Conservation (phyloP, 2,329 filamentous ascomycete species). For the Epichloe sibirici region DNA sequence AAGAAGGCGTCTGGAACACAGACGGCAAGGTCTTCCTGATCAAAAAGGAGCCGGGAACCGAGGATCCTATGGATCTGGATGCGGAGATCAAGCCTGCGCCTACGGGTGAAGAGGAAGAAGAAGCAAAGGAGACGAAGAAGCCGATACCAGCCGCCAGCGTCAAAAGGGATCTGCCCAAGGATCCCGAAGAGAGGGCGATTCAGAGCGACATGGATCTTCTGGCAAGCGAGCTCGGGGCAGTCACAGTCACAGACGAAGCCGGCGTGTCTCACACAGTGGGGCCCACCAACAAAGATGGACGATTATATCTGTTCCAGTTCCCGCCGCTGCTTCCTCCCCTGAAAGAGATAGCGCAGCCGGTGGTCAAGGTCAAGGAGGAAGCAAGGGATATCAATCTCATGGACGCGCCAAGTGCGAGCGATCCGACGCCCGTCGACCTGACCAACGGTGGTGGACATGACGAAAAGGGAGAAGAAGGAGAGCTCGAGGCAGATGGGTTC, state of each 20-base stretch:
- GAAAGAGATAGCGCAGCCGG: slow-evolving; percentile 17
- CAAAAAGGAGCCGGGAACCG: slow-evolving; percentile 32
- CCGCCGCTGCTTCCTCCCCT: slow-evolving; percentile 49
- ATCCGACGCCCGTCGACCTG: slow-evolving; percentile 26
- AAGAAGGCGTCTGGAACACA: slow-evolving; percentile 33
- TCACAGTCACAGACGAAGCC: slow-evolving; percentile 19
- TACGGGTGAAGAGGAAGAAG: slow-evolving; percentile 9
- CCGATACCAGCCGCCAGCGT: slow-evolving; percentile 8
- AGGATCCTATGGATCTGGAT: slow-evolving; percentile 31
- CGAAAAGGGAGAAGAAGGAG: slow-evolving; percentile 20
- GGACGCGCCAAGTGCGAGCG: slow-evolving; percentile 11
- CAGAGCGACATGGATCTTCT: slow-evolving; percentile 29
- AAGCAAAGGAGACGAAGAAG: slow-evolving; percentile 14
- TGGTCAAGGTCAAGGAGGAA: slow-evolving; percentile 29
- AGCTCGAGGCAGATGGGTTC: slow-evolving; percentile 20
- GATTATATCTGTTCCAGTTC: slow-evolving; percentile 53
- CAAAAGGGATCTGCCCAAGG: slow-evolving; percentile 17
- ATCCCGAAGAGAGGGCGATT: slow-evolving; percentile 27
- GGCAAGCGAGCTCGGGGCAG: slow-evolving; percentile 29
- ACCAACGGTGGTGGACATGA: slow-evolving; percentile 20
- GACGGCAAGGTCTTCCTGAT: slow-evolving; percentile 25
- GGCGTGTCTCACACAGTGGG: slow-evolving; percentile 16
- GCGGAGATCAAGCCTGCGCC: slow-evolving; percentile 12
- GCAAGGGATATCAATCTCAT: slow-evolving; percentile 27
- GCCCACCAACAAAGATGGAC: slow-evolving; percentile 35